Percentiles rank a stretch among this genome's conserved stretches.
phyloP scores from a whole-genome alignment of 2,329 filamentous ascomycete species.

The Claviceps humidiphila region DNA sequence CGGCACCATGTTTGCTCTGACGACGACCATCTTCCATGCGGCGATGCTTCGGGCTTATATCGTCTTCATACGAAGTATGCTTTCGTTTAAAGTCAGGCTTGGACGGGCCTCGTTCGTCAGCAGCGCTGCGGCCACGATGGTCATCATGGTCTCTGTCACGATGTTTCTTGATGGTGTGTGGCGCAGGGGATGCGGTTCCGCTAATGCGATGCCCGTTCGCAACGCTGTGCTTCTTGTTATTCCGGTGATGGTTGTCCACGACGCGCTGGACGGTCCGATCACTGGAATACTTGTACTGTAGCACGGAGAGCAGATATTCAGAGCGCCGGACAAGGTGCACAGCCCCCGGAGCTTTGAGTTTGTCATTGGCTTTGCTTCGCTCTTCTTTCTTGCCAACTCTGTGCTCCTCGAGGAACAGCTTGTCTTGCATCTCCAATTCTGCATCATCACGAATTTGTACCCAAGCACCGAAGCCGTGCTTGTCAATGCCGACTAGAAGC shows the following conservation, averaged over 20 bases:
- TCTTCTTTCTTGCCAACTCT: conserved; percentile 97
- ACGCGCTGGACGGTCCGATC: conserved; percentile 64
- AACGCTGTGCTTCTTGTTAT: conserved; percentile 64
- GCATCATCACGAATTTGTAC: conserved; percentile 82
- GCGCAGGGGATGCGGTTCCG: conserved; percentile 59
- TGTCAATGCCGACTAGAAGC: conserved; percentile 85
- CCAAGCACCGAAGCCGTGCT: conserved; percentile 94
- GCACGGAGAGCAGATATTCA: conserved; percentile 88
- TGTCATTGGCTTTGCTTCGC: conserved; percentile 62
- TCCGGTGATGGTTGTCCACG: conserved; percentile 87
- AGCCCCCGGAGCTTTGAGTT: conserved; percentile 86
- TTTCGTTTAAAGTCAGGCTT: conserved; percentile 48
- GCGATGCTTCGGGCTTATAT: conserved; percentile 29
- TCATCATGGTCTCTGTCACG: conserved; percentile 38
- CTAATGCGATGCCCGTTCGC: conserved; percentile 49
- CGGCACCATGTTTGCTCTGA: conserved; percentile 22
- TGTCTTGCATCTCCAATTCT: conserved; percentile 74
- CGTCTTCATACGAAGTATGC: conserved; percentile 36
- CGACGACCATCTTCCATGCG: conserved; percentile 28
- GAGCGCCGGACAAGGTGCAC: conserved; percentile 91
- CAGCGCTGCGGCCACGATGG: conserved; percentile 35
- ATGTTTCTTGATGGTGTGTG: conserved; percentile 31
- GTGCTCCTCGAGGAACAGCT: conserved; percentile 94
- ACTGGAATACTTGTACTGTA: conserved; percentile 71
- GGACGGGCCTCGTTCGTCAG: conserved; percentile 37